Conservation (phyloP, 2,329 filamentous ascomycete genomes). For the Diplodia scrobiculata region DNA sequence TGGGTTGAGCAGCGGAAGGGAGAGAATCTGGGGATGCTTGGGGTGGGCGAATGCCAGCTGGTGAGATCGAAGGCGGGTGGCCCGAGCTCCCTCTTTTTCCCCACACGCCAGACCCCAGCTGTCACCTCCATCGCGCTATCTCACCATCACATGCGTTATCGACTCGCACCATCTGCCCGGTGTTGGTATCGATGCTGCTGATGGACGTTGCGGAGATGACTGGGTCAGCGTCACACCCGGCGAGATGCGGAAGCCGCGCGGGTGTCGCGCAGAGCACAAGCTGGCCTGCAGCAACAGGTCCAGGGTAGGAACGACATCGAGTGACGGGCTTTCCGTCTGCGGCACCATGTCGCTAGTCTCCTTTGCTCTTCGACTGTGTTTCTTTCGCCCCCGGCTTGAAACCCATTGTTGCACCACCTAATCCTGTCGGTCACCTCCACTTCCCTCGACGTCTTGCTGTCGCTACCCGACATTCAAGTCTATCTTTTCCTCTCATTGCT, state of each 20-base stretch:
- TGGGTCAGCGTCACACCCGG: neutral
- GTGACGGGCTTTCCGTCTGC: neutral
- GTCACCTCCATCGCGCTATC: conserved; percentile 5
- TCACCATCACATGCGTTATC: neutral
- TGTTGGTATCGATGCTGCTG: neutral
- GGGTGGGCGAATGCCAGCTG: conserved; percentile 23
- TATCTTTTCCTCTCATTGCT: neutral
- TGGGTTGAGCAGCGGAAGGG: conserved; percentile 7
- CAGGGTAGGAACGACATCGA: neutral
- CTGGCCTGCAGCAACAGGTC: neutral
- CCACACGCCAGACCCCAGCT: conserved; percentile 9
- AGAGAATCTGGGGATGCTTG: conserved; percentile 22
- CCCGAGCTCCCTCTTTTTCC: conserved; percentile 22
- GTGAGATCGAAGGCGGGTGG: conserved; percentile 9
- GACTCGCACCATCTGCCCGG: neutral
- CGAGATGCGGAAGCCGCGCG: neutral
- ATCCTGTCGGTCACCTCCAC: neutral
- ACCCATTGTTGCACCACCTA: conserved; percentile 1
- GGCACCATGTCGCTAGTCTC: neutral
- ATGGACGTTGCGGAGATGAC: neutral
- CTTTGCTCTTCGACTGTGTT: neutral
- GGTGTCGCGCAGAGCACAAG: neutral
- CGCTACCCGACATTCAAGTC: neutral
- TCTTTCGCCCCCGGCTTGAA: neutral
- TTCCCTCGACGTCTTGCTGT: neutral